A percentile compares a stretch with the other conserved stretches of the same genome.
Evolutionary conservation across 805 yeast genomes (phyloP).

Genomic region (Candida broadrunensis): DNA sequence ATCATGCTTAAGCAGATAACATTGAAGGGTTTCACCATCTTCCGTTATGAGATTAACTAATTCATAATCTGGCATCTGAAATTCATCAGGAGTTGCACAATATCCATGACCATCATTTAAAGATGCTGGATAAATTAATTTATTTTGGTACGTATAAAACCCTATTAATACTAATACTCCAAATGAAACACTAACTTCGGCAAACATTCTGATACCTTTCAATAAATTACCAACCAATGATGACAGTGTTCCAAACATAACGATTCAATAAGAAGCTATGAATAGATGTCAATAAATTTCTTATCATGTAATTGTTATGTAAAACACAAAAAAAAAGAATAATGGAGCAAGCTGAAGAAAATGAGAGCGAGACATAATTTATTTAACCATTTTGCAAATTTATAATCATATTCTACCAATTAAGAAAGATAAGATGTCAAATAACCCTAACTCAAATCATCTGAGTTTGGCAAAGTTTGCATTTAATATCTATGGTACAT

Average conservation of each 20-base stretch:
- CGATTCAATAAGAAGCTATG: background rate
- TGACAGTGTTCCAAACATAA: background rate
- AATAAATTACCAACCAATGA: conserved; percentile 7
- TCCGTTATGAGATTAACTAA: conserved; percentile 56
- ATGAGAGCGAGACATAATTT: too few relatives aligned
- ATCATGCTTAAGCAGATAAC: conserved; percentile 59
- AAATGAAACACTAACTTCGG: conserved; percentile 41
- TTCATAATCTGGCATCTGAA: conserved; percentile 59
- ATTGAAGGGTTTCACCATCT: conserved; percentile 69
- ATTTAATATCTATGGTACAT: conserved; percentile 53
- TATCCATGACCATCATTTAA: conserved; percentile 68
- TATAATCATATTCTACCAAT: too few relatives aligned
- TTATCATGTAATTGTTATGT: too few relatives aligned
- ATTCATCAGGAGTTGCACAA: conserved; percentile 77
- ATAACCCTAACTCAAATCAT: conserved; percentile 1
- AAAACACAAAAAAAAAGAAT: too few relatives aligned
- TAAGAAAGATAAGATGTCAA: too few relatives aligned
- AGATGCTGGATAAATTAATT: conserved; percentile 78
- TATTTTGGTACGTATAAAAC: conserved; percentile 59
- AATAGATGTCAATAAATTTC: too few relatives aligned
- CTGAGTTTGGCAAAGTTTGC: conserved; percentile 49
- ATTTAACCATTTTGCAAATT: too few relatives aligned
- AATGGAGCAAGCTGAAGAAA: too few relatives aligned
- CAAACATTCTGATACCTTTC: conserved; percentile 22
- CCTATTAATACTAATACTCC: conserved; percentile 47